Evolutionary conservation across 352 stramenopile genomes (phyloP), one percentile per base, ranked within the genome.

Genomic region (Phytopythium litorale): DNA sequence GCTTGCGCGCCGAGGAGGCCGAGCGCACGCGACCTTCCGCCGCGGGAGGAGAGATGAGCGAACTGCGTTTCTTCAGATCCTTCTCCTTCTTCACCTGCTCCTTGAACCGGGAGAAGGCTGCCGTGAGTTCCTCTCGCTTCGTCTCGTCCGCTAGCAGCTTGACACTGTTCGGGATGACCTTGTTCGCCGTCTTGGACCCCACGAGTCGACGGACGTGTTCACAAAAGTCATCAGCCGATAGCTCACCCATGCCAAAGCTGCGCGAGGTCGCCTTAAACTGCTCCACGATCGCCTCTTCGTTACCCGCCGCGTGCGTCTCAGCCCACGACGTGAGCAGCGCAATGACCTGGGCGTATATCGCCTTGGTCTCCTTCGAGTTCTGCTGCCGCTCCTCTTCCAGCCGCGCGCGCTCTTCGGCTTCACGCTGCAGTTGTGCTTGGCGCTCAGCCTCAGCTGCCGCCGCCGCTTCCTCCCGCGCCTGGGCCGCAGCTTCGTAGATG

Each of bases 141-240:
- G 50, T 59, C 16, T 80, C 68, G 33, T 91, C 75, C 1, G 73
- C 75, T 33, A 93, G 53, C 23, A 93, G 68, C 48, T 89, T 89
- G 18, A 78, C 82, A 38, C 80, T 90, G 53, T 89, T 79, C 0
- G 82, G 84, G 25, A 95, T 82, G 40, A 95, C 79, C 60, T 91
- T 89, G 16, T 74, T 60, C 2, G 84, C 81, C 7, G 75, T 79
- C 67, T 95, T 93, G 3, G 82, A 87, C 15, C 84, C 82, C n/a
- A 93, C 76, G 21, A 84, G 75, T 33, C 77, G 72, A 7, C 82
- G 79, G 35, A 93, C 78, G 40, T 84, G 66, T 16, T 80, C 66
- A 57, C 84, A 93, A 54, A 91, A 93, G 9, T 89, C 77, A 56
- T 93, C 86, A 7, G 77, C 73, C 28, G 80, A 76, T 25, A 93